These are phyloP conservation scores for Globisporangium acanthophoron DNA, from an alignment of 352 stramenopile species.

Conservation along the genomic window DNA sequence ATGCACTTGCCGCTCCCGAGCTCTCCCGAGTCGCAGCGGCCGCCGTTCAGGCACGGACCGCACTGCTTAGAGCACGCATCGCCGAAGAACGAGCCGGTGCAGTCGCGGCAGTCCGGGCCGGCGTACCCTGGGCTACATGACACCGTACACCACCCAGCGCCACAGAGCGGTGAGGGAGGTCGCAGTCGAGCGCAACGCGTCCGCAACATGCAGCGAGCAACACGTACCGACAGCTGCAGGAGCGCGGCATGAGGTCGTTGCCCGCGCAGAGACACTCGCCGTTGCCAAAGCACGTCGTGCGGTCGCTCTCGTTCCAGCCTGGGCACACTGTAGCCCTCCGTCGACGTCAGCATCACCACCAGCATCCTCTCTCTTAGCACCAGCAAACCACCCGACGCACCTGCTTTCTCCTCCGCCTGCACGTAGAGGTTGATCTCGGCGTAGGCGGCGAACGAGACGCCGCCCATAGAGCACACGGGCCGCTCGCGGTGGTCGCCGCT, in stretches of 20 bases:
- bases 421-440: slow-evolving; percentile 79
- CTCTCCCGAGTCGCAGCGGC: slow-evolving; percentile 61
- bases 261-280: slow-evolving; percentile 63
- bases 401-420: slow-evolving; percentile 72
- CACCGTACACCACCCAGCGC: neutral
- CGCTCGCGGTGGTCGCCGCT: slow-evolving; percentile 37
- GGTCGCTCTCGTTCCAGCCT: slow-evolving; percentile 55
- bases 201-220: neutral
- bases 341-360: neutral
- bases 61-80: slow-evolving; percentile 43
- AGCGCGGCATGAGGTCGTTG: slow-evolving; percentile 54
- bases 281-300: slow-evolving; percentile 50
- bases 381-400: slow-evolving; percentile 17
- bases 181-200: too few species aligned
- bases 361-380: neutral
- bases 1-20: slow-evolving; percentile 59
- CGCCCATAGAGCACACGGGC: slow-evolving; percentile 75
- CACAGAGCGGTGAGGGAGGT: neutral
- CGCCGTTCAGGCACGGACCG: slow-evolving; percentile 71
- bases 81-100: slow-evolving; percentile 53
- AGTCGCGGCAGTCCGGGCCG: slow-evolving; percentile 67
- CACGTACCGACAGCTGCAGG: slow-evolving; percentile 70
- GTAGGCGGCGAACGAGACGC: slow-evolving; percentile 67
- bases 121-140: slow-evolving; percentile 45
- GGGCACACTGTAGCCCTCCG: slow-evolving; percentile 39